phyloP scores from a whole-genome alignment of 805 yeast genomes.

The Scheffersomyces ergatensis region DNA sequence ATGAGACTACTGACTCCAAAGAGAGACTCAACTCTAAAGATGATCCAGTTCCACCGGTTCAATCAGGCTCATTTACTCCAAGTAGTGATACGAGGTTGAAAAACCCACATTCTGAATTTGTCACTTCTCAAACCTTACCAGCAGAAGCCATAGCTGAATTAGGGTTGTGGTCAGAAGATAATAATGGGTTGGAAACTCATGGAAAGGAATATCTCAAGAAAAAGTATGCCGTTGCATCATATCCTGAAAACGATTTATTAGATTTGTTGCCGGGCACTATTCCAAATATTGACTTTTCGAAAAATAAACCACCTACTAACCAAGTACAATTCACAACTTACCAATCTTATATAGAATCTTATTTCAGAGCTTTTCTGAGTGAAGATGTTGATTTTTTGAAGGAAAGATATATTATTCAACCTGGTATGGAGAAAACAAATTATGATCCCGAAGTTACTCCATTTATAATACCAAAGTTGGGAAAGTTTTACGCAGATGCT shows the following conservation, averaged over 20 bases:
- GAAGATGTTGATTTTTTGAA: constrained; percentile 79
- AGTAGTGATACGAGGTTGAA: constrained; percentile 59
- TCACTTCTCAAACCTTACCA: constrained; percentile 66
- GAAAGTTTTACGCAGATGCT: constrained; percentile 73
- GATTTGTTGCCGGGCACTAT: constrained; percentile 82
- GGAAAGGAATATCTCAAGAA: constrained; percentile 72
- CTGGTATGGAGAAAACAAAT: constrained; percentile 37
- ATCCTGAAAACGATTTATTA: constrained; percentile 73
- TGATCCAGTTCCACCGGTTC: constrained; percentile 47
- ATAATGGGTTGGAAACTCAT: constrained; percentile 57
- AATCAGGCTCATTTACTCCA: constrained; percentile 40
- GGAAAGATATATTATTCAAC: constrained; percentile 58
- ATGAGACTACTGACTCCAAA: constrained; percentile 4
- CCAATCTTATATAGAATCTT: constrained; percentile 81
- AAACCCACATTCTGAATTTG: constrained; percentile 77
- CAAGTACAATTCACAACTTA: constrained; percentile 92
- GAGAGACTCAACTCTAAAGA: constrained; percentile 20
- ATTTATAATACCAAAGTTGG: constrained; percentile 79
- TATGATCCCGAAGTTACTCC: constrained; percentile 73
- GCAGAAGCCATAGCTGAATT: constrained; percentile 57
- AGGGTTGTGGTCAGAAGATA: constrained; percentile 63
- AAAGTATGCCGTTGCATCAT: constrained; percentile 87
- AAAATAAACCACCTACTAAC: constrained; percentile 66
- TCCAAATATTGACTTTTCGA: constrained; percentile 84
- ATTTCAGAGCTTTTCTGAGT: constrained; percentile 70